Conservation (phyloP, 2,329 filamentous ascomycete genomes). For the Fusarium staphyleae region DNA sequence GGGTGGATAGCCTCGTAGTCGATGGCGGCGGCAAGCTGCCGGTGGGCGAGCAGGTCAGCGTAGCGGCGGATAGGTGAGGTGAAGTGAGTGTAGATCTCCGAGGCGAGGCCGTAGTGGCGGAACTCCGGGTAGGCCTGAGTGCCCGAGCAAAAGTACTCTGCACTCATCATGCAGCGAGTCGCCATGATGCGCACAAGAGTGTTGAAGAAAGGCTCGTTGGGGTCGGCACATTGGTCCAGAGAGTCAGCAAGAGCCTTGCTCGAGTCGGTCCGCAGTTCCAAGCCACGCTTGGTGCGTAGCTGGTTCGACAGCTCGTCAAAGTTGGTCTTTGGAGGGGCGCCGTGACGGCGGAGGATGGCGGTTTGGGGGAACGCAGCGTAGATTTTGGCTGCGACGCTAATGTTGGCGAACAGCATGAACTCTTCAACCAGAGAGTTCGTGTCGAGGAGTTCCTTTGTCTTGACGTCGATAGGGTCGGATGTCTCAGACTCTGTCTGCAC, state of each 20-base stretch:
- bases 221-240: slow-evolving; percentile 82
- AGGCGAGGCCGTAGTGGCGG: slow-evolving; percentile 94
- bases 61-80: slow-evolving; percentile 97
- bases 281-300: slow-evolving; percentile 82
- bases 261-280: slow-evolving; percentile 83
- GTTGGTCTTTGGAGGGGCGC: slow-evolving; percentile 90
- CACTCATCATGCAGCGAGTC: slow-evolving; percentile 98
- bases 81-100: slow-evolving; percentile 98
- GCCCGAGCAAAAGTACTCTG: slow-evolving; percentile 96
- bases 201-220: slow-evolving; percentile 93
- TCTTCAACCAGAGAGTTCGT: slow-evolving; percentile 98
- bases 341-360: slow-evolving; percentile 90
- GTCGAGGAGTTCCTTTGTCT: slow-evolving; percentile 91
- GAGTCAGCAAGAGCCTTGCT: slow-evolving; percentile 94
- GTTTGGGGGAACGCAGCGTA: slow-evolving; percentile 94
- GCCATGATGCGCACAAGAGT: slow-evolving; percentile 97
- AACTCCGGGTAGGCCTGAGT: slow-evolving; percentile 94
- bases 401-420: slow-evolving; percentile 99
- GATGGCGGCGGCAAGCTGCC: slow-evolving; percentile 94
- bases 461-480: slow-evolving; percentile 93
- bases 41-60: slow-evolving; percentile 92
- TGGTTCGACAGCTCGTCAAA: slow-evolving; percentile 95
- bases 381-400: slow-evolving; percentile 88
- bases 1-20: slow-evolving; percentile 88
- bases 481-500: slow-evolving; percentile 96